These are phyloP conservation scores for Aegilops tauschii DNA, from an alignment of 176 grass and related monocot genomes.

Conservation along the genomic window DNA sequence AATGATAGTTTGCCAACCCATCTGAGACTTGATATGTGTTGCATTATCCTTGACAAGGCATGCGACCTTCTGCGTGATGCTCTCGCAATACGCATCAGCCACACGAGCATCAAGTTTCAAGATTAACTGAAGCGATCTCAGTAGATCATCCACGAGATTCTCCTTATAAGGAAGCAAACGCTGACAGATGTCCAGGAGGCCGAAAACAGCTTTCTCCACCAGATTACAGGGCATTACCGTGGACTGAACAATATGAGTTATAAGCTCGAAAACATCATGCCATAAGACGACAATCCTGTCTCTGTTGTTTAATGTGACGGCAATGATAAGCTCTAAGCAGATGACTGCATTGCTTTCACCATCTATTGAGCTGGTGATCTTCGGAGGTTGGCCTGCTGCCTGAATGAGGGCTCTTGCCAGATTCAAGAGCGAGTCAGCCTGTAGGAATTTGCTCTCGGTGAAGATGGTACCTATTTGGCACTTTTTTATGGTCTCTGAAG, in stretches of 20 bases:
- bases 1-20: constrained; percentile 81
- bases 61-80: constrained; percentile 82
- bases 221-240: constrained; percentile 90
- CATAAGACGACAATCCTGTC: constrained; percentile 48
- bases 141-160: constrained; percentile 81
- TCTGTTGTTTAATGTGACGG: constrained; percentile 78
- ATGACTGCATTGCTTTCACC: constrained; percentile 78
- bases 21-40: constrained; percentile 84
- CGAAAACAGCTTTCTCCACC: constrained; percentile 72
- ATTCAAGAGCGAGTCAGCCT: constrained; percentile 56
- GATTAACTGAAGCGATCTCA: constrained; percentile 78
- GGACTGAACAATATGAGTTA: constrained; percentile 89
- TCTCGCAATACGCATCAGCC: constrained; percentile 96
- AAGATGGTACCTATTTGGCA: constrained; percentile 14
- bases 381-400: constrained; percentile 33
- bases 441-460: constrained; percentile 5
- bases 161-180: constrained; percentile 91
- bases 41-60: constrained; percentile 84
- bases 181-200: constrained; percentile 61
- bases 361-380: constrained; percentile 57
- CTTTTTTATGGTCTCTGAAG: neutral
- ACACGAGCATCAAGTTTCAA: constrained; percentile 96
- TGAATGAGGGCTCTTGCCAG: constrained; percentile 72
- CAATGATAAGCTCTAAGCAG: constrained; percentile 78
- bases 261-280: constrained; percentile 86